phyloP scores from a whole-genome alignment of 108 stramenopile genomes.

The Aurantiochytrium sp. region DNA sequence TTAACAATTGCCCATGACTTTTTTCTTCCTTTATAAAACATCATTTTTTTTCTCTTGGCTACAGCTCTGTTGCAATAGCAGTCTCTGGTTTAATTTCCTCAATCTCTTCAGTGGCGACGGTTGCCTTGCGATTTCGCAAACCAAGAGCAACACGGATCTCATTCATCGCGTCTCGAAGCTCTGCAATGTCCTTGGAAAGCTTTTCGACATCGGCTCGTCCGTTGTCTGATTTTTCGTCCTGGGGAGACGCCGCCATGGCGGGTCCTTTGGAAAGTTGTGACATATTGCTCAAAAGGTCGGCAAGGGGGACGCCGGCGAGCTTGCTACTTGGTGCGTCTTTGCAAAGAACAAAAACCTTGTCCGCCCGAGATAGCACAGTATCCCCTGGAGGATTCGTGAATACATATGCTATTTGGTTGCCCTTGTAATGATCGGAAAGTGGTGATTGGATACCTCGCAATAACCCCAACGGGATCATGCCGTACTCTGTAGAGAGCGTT shows the following conservation, averaged over 20 bases:
- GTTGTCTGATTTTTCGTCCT: not conserved
- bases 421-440: not conserved
- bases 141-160: not conserved
- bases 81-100: not conserved
- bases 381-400: not conserved
- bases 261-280: not conserved
- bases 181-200: not conserved
- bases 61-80: not conserved
- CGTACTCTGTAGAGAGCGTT: not conserved
- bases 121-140: not conserved
- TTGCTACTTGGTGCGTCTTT: not conserved
- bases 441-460: not conserved
- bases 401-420: not conserved
- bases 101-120: not conserved
- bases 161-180: not conserved
- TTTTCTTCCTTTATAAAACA: no score
- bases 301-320: not conserved
- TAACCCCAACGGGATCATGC: not conserved
- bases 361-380: not conserved
- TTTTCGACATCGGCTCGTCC: not conserved
- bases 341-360: not conserved
- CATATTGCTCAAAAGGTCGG: not conserved
- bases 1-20: no score
- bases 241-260: no score
- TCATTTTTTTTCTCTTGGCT: no score